Evolutionary conservation across 768 basidiomycete species (phyloP), one percentile per base, ranked within the genome.

Genomic region (Crepidotus variabilis): DNA sequence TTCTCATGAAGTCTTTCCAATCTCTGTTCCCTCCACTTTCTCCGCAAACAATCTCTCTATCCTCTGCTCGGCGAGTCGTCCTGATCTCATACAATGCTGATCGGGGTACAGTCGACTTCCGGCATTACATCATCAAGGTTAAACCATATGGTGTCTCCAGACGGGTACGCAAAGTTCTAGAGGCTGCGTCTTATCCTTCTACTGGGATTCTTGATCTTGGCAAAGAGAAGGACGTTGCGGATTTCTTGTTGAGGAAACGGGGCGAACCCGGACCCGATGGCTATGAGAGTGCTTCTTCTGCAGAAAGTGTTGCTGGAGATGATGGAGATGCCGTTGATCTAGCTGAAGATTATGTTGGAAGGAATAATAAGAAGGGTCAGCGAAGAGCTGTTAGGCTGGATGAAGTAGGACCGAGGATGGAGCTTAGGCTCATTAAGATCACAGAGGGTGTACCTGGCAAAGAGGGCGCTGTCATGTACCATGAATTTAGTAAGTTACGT

Each of bases 1-100:
- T 98, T 56, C 82, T 98, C 66, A 88, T 94, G 82, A 97, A 97
- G 71, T 85, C 94, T 57, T 97, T 99, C 75, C 97, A 98, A 70
- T 88, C 92, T 28, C 77, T 99, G 58, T 99, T 98, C 74, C 97
- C 97, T 4, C 89, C 97, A 0, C 90, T 99, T 48, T 79, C 91
- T 10, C 92, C 92, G 0, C 80, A 90, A 64, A 81, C 84, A 32
- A 78, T 94, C 67, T 82, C 84, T 20, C 84, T 93, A 51, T 88
- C 95, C 52, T 90, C 92, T 32, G 95, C 95, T 2, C 91, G 97
- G 32, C 86, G 97, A 63, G 88, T 99, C 54, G 92, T 98, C 33
- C 87, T 99, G 50, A 75, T 98, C 50, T 87, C 94, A 0, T 98
- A 98, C 77, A 94, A 94, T 70, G 73, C 88, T 18, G 87, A 89